phyloP scores from a whole-genome alignment of 768 basidiomycete genomes.

The Auriscalpium vulgare region DNA sequence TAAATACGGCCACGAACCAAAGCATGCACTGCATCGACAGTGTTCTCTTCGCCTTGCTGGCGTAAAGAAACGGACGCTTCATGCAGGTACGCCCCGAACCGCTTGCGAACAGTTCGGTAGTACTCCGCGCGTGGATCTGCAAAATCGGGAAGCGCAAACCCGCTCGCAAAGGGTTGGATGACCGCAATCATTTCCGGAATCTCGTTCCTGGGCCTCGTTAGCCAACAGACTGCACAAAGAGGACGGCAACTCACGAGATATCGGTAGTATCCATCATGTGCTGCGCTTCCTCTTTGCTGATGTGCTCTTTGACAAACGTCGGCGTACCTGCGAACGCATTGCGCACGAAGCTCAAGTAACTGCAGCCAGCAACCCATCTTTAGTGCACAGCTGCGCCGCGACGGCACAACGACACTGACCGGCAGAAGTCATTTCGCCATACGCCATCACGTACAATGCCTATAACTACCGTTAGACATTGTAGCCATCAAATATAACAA shows the following conservation, averaged over 20 bases:
- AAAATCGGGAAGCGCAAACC: constrained; percentile 60
- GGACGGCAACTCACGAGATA: constrained; percentile 44
- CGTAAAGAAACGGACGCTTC: constrained; percentile 58
- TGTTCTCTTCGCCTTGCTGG: constrained; percentile 72
- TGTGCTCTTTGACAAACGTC: constrained; percentile 48
- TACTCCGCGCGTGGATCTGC: constrained; percentile 43
- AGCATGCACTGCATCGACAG: constrained; percentile 72
- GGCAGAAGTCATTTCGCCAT: constrained; percentile 86
- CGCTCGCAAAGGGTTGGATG: constrained; percentile 51
- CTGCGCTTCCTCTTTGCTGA: constrained; percentile 40
- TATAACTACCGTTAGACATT: constrained; percentile 14
- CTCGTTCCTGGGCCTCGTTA: constrained; percentile 42
- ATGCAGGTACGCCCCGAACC: constrained; percentile 67
- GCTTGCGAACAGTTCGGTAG: constrained; percentile 44
- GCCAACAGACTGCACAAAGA: neutral
- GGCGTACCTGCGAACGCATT: constrained; percentile 72
- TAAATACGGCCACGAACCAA: constrained; percentile 32
- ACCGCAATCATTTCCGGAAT: constrained; percentile 72
- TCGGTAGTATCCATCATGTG: constrained; percentile 46
- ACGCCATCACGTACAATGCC: constrained; percentile 43
- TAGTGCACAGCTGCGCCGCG: neutral
- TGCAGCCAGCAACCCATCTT: constrained; percentile 17
- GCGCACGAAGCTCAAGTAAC: constrained; percentile 64
- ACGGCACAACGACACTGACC: constrained; percentile 30
- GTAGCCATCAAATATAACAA: constrained; percentile 5